These are phyloP conservation scores for Fusarium duplospermum DNA, from an alignment of 2,329 filamentous ascomycete genomes.

Conservation along the genomic window DNA sequence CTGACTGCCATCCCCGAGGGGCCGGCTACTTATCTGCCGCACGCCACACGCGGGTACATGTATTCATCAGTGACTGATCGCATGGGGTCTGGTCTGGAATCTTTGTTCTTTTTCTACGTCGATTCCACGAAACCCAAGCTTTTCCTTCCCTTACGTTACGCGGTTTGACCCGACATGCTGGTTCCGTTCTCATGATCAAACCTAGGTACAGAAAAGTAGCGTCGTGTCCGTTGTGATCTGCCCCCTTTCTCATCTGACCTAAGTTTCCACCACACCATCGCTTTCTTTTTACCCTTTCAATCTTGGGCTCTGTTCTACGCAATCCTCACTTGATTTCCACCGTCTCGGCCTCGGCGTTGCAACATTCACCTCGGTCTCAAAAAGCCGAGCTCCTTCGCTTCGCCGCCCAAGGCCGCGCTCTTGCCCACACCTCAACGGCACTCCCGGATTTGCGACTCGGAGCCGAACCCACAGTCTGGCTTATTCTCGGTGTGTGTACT, in stretches of 20 bases:
- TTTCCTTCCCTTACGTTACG: not conserved
- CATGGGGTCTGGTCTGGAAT: not conserved
- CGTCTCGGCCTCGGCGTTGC: not conserved
- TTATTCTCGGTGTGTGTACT: not conserved
- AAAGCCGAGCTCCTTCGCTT: not conserved
- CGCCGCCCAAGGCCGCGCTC: not conserved
- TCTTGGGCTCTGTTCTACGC: not conserved
- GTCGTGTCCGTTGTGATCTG: not conserved
- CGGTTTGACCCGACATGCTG: not conserved
- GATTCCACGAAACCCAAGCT: not conserved
- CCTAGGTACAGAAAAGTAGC: not conserved
- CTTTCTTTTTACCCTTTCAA: not conserved
- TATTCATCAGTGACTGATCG: not conserved
- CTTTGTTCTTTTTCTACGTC: not conserved
- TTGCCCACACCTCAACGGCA: not conserved
- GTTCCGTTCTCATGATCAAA: conserved; percentile 11
- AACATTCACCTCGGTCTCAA: not conserved
- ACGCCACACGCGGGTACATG: conserved; percentile 12
- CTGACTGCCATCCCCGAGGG: conserved; percentile 2
- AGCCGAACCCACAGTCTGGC: conserved; percentile 1
- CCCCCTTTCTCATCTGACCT: conserved; percentile 5
- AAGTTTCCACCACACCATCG: conserved; percentile 5
- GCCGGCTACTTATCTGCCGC: conserved; percentile 8
- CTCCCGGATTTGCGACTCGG: conserved; percentile 19
- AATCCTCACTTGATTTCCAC: not conserved